Conservation (phyloP, 495 filamentous ascomycete genomes). For the Penicillium longicatenatum region DNA sequence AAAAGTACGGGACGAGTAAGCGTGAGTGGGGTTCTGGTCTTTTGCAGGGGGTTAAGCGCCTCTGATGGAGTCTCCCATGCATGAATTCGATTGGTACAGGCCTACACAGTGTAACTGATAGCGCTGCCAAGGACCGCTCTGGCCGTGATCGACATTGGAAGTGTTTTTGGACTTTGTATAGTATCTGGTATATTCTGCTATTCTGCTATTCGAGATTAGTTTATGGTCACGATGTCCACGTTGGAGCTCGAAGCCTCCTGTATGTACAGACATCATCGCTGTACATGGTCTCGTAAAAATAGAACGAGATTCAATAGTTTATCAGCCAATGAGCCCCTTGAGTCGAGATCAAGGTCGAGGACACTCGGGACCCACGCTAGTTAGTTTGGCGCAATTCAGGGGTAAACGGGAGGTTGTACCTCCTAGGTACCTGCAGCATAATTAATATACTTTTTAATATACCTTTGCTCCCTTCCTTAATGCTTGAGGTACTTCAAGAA, state of each 20-base stretch:
- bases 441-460: not conserved
- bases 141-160: slow-evolving; percentile 4
- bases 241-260: too few relatives aligned
- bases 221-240: not conserved
- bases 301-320: slow-evolving; percentile 28
- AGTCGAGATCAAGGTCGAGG: slow-evolving; percentile 19
- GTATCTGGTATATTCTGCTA: too few relatives aligned
- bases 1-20: not conserved
- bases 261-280: not conserved
- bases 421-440: not conserved
- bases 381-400: slow-evolving; percentile 12
- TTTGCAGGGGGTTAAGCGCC: not conserved
- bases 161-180: not conserved
- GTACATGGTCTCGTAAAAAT: slow-evolving; percentile 9
- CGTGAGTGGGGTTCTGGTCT: not conserved
- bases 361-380: slow-evolving; percentile 15
- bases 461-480: not conserved
- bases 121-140: slow-evolving; percentile 5
- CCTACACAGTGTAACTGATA: not conserved
- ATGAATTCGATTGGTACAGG: not conserved
- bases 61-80: not conserved
- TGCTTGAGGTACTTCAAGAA: not conserved
- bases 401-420: slow-evolving; percentile 12
- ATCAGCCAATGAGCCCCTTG: slow-evolving; percentile 23
- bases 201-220: too few relatives aligned